These are phyloP conservation scores for Escallonia rubra DNA, from an alignment of 129 eudicot genomes.

Conservation along the genomic window DNA sequence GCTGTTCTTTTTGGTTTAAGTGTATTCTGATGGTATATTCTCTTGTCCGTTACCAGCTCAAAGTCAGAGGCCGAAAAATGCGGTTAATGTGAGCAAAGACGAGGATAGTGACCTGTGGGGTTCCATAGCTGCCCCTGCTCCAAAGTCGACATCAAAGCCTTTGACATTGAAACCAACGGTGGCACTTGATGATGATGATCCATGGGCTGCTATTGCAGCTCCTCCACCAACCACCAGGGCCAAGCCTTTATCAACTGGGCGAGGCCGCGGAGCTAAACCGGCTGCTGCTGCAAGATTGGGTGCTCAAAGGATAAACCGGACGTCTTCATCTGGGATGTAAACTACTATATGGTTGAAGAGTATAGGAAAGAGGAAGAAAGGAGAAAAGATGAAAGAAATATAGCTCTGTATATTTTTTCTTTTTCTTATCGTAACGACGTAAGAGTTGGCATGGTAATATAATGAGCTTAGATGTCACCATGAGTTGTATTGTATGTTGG, in stretches of 20 bases:
- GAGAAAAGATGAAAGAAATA: neutral
- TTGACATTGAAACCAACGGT: slow-evolving; percentile 30
- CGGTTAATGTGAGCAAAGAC: slow-evolving; percentile 43
- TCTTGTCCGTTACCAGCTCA: slow-evolving; percentile 30
- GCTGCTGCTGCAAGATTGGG: slow-evolving; percentile 63
- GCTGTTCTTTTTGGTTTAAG: too few relatives aligned
- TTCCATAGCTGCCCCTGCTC: slow-evolving; percentile 71
- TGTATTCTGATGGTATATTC: neutral
- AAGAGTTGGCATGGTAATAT: slow-evolving; percentile 4
- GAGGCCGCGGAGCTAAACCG: slow-evolving; percentile 75
- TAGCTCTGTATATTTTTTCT: slow-evolving; percentile 26
- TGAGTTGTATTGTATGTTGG: slow-evolving; percentile 13
- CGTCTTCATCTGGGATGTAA: slow-evolving; percentile 60
- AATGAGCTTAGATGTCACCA: slow-evolving; percentile 4
- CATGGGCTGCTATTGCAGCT: slow-evolving; percentile 97
- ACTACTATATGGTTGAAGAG: slow-evolving; percentile 2
- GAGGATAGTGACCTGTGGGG: slow-evolving; percentile 87
- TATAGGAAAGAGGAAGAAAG: neutral
- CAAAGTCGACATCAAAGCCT: slow-evolving; percentile 50
- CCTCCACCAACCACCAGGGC: slow-evolving; percentile 88
- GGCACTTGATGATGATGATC: slow-evolving; percentile 50
- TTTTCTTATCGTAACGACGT: slow-evolving; percentile 5
- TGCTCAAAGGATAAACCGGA: slow-evolving; percentile 86
- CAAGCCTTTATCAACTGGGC: slow-evolving; percentile 68
- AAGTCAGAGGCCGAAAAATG: slow-evolving; percentile 49